phyloP scores from a whole-genome alignment of 805 yeast species.

The Candida stauntonica region DNA sequence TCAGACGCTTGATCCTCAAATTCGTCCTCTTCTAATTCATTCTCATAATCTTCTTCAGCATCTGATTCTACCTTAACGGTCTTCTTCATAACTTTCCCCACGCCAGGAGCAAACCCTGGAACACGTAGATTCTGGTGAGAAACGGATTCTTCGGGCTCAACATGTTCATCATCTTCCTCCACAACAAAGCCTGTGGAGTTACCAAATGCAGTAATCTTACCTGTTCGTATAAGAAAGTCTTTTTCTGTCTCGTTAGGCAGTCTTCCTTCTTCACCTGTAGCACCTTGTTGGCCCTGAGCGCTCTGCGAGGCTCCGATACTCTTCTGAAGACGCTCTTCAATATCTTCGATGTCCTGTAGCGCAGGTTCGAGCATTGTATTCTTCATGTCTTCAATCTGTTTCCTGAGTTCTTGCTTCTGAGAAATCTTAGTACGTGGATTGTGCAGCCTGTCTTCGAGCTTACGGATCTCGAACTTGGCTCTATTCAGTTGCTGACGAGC shows the following conservation, averaged over 20 bases:
- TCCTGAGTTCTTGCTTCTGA: conserved; percentile 48
- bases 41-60: conserved; percentile 18
- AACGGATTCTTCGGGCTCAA: conserved; percentile 9
- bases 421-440: conserved; percentile 61
- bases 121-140: conserved; percentile 23
- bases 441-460: conserved; percentile 44
- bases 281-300: conserved; percentile 6
- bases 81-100: conserved; percentile 14
- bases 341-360: conserved; percentile 61
- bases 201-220: conserved; percentile 93
- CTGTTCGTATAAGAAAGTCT: conserved; percentile 81
- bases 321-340: conserved; percentile 39
- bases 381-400: conserved; percentile 50
- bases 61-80: conserved; percentile 13
- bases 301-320: conserved; percentile 27
- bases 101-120: conserved; percentile 20
- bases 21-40: conserved; percentile 12
- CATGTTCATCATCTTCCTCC: conserved; percentile 29
- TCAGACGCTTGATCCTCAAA: conserved; percentile 15
- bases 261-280: conserved; percentile 22
- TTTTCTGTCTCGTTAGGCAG: conserved; percentile 72
- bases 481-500: conserved; percentile 46
- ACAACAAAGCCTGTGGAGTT: conserved; percentile 50
- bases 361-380: conserved; percentile 48
- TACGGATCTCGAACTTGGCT: conserved; percentile 38